Evolutionary conservation across 1,284 basidiomycete genomes (phyloP), one percentile per base, ranked within the genome.

Genomic region (Omphalotus olearius): DNA sequence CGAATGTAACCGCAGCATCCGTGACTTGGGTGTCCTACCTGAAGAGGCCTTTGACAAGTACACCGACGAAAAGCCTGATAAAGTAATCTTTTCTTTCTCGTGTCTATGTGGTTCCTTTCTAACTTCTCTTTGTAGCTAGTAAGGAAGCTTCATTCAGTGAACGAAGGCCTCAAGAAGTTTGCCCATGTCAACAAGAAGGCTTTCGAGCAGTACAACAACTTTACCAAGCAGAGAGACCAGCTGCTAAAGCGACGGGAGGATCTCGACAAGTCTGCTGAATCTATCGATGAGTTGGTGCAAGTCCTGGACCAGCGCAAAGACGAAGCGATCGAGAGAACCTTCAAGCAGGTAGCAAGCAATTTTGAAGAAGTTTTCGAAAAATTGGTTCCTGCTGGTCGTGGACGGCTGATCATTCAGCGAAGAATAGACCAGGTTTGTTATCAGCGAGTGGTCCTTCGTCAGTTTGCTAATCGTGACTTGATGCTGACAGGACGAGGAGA

Each of bases 151-250:
- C 94, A 97, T 63, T 79, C 80, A 20, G 86, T 94, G 57, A 95
- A 98, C 62, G 94, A 98, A 61, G 82, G 83, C 26, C 75, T 99
- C 57, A 98, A 96, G 68, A 95, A 95, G 68, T 99, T 94, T 62
- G 88, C 93, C 0, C 95, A 98, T 64, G 96, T 99, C 59, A 99
- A 99, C 78, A 99, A 99, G 76, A 98, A 98, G 69, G 97, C 96
- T 1, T 96, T 98, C 64, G 97, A 99, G 68, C 94, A 98, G 68
- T 98, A 97, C 75, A 92, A 83, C 68, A 95, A 91, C 65, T 99
- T 99, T 68, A 98, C 95, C 9, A 97, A 96, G 65, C 95, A 99
- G 69, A 85, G 95, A 2, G 95, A 98, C 64, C 89, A 95, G 59
- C 80, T 98, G 6, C 69, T 92, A 30, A 78, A 87, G 59, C 85